These are phyloP conservation scores for Phytophthora pistaciae DNA, from an alignment of 352 stramenopile genomes.

Conservation along the genomic window DNA sequence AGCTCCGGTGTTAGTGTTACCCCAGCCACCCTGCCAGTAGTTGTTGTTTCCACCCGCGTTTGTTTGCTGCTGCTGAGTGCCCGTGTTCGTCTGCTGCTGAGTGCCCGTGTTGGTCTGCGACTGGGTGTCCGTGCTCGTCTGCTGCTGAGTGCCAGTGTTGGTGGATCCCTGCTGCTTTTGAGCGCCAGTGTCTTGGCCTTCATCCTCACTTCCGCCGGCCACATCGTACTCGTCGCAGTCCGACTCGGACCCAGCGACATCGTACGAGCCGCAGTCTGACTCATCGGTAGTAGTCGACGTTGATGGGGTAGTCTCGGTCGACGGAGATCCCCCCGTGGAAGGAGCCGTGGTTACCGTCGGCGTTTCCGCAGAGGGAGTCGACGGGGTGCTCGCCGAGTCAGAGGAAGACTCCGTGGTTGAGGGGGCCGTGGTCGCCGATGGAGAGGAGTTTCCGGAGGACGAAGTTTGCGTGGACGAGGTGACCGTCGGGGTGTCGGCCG, in stretches of 20 bases:
- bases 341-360: constrained; percentile 6
- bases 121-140: not conserved
- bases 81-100: not conserved
- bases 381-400: not conserved
- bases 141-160: not conserved
- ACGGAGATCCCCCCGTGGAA: constrained; percentile 5
- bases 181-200: constrained; percentile 1
- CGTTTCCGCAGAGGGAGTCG: not conserved
- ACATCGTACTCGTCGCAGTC: constrained; percentile 17
- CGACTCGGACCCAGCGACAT: constrained; percentile 15
- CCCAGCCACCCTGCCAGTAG: not conserved
- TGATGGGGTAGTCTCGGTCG: not conserved
- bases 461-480: constrained; percentile 2
- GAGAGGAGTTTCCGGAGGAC: constrained; percentile 1
- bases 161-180: not conserved
- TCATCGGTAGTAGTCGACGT: constrained; percentile 7
- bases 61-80: not conserved
- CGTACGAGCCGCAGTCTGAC: constrained; percentile 22
- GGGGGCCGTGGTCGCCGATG: constrained; percentile 10
- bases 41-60: not conserved
- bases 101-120: constrained; percentile 1
- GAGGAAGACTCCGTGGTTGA: constrained; percentile 3
- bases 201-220: constrained; percentile 10
- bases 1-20: not conserved
- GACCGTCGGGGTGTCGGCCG: constrained; percentile 10